These are phyloP conservation scores for Penicillium simplicissimum DNA, from an alignment of 495 filamentous ascomycete species.

Conservation along the genomic window DNA sequence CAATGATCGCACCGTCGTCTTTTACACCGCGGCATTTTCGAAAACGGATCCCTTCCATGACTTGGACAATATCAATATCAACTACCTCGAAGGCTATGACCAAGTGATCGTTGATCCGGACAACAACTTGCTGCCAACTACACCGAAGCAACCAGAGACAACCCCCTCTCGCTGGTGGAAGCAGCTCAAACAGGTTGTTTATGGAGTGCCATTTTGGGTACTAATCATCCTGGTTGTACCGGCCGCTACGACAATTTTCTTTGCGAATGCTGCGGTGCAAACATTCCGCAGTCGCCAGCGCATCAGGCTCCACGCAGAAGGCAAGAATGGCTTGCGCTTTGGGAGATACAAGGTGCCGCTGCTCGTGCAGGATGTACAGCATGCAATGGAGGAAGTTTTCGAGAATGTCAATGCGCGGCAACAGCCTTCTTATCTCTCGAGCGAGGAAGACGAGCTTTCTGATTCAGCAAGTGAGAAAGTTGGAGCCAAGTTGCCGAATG, in stretches of 20 bases:
- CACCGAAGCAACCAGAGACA: constrained; percentile 36
- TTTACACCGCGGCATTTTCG: constrained; percentile 78
- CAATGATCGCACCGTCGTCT: constrained; percentile 78
- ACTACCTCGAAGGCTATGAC: constrained; percentile 73
- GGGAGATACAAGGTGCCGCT: constrained; percentile 74
- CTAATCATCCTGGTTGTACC: constrained; percentile 67
- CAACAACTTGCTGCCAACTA: constrained; percentile 54
- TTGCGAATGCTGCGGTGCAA: constrained; percentile 75
- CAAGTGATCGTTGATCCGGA: constrained; percentile 72
- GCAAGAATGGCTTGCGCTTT: constrained; percentile 62
- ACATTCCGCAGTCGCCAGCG: constrained; percentile 68
- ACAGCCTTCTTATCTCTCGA: constrained; percentile 59
- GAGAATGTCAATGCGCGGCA: constrained; percentile 67
- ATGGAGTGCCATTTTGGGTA: constrained; percentile 56
- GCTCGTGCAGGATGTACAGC: constrained; percentile 68
- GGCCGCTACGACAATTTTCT: constrained; percentile 65
- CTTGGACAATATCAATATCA: constrained; percentile 62
- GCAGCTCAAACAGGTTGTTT: constrained; percentile 33
- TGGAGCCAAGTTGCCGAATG: not conserved
- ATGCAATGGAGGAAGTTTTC: constrained; percentile 70
- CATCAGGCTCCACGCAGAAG: constrained; percentile 73
- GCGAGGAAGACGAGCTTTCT: constrained; percentile 13
- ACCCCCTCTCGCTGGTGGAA: constrained; percentile 30
- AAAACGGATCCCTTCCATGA: constrained; percentile 72
- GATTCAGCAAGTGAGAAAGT: constrained; percentile 5